Conservation (phyloP, 2,329 filamentous ascomycete genomes). For the Tolypocladium ophioglossoides region DNA sequence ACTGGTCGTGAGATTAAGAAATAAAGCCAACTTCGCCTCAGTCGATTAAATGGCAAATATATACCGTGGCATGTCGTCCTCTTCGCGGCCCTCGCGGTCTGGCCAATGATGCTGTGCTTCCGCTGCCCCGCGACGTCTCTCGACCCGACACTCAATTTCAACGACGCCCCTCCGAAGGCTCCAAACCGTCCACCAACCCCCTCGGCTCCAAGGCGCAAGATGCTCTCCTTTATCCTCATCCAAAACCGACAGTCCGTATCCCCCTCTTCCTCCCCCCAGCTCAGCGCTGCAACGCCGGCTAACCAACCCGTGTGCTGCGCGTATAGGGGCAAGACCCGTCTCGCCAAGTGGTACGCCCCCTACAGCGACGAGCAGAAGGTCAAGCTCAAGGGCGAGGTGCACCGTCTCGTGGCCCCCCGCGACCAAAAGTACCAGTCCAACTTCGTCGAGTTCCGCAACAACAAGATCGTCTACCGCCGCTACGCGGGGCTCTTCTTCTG, state of each 20-base stretch:
- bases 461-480: constrained; percentile 93
- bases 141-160: not conserved
- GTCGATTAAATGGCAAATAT: no score
- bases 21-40: no score
- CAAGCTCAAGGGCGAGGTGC: constrained; percentile 96
- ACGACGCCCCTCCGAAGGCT: not conserved
- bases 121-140: not conserved
- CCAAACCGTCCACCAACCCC: not conserved
- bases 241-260: constrained; percentile 71
- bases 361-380: constrained; percentile 99
- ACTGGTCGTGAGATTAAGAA: no score
- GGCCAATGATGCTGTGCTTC: not conserved
- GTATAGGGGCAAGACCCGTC: constrained; percentile 84
- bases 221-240: constrained; percentile 82
- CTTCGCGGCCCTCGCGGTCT: no score
- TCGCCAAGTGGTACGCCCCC: constrained; percentile 98
- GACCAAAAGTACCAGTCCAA: constrained; percentile 99
- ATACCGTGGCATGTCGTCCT: no score
- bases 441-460: constrained; percentile 92
- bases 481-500: constrained; percentile 99
- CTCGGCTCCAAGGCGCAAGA: constrained; percentile 10
- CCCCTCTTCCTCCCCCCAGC: not conserved
- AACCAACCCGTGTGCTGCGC: constrained; percentile 2
- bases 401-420: constrained; percentile 91
- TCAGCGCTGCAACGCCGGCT: not conserved